Base-by-base conservation (phyloP, 441 rosid genomes). In the Pelargonium cotyledonis region DNA sequence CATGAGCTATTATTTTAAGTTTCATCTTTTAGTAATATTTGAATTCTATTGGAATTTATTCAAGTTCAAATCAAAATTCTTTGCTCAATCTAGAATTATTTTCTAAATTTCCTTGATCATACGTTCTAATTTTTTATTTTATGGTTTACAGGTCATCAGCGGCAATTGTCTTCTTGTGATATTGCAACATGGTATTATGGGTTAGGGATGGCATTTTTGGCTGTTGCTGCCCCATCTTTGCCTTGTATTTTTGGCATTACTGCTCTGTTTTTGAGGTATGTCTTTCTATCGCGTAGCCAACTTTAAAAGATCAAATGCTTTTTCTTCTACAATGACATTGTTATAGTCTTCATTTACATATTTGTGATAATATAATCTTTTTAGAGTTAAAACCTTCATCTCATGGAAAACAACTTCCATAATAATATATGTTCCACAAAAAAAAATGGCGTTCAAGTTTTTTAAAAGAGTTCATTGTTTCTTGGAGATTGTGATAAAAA, bases 231-330 rank as follows among this genome's bases (percentile, higher is more conserved):
- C 75, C 90, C 94, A 63, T 80, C 99, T 73, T 73, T 89, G 70
- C 97, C 97, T 0, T 90, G 81, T 77, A 41, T 89, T 40, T 85
- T 89, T 65, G 92, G 97, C 19, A 75, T 94, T 67, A 88, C 96
- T n/a, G 94, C 97, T 68, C 85, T 94, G 64, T 94, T 94, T 69
- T 23, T 76, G 19, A 91, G 99, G 97, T 91, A 21, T 66, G 55
- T 51, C 29, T 15, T n/a, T 58, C 19, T 41, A 12, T 65, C 26
- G 10, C 4, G 40, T 14, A 49, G 40, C 12, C 18, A 14, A 51
- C n/a, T 51, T 21, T 21, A 21, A 21, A 21, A 21, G 23, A 21
- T 51, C 18, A 51, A 23, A 6, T 43, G 46, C 46, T 46, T 40
- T 65, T 43, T 18, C 23, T 21, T 21, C 23, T 21, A 21, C 23